Conservation (phyloP, 2,329 filamentous ascomycete species). For the Cercospora sesami region DNA sequence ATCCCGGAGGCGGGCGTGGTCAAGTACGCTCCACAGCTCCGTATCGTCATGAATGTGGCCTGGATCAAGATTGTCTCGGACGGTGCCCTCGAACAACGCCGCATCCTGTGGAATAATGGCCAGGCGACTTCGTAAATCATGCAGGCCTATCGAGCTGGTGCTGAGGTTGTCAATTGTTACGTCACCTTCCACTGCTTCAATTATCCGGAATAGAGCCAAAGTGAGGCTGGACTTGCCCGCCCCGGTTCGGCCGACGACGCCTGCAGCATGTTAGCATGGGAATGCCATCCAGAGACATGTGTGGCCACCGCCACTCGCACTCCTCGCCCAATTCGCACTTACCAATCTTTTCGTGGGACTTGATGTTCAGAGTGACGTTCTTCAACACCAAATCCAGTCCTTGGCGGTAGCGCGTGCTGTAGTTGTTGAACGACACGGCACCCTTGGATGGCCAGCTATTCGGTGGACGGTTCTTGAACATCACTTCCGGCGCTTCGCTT, state of each 20-base stretch:
- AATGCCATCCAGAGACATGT: background rate
- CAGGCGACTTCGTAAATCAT: conserved; percentile 83
- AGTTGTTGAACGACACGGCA: conserved; percentile 86
- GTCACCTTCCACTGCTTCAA: conserved; percentile 78
- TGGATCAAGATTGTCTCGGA: conserved; percentile 94
- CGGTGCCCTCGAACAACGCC: conserved; percentile 87
- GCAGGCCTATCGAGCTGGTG: conserved; percentile 83
- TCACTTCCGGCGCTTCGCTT: conserved; percentile 91
- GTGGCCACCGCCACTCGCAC: background rate
- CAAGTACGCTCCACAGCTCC: conserved; percentile 81
- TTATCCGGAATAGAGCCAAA: conserved; percentile 89
- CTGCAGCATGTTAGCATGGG: conserved; percentile 5
- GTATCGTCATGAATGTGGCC: conserved; percentile 94
- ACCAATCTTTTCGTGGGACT: conserved; percentile 92
- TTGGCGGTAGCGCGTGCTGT: conserved; percentile 87
- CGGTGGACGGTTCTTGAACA: conserved; percentile 80
- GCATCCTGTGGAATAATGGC: conserved; percentile 98
- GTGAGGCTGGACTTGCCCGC: conserved; percentile 95
- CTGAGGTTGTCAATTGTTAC: conserved; percentile 89
- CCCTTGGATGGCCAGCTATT: conserved; percentile 91
- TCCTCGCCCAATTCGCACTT: conserved; percentile 40
- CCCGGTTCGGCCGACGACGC: conserved; percentile 95
- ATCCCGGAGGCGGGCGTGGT: conserved; percentile 91
- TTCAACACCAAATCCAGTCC: conserved; percentile 90
- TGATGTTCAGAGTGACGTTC: conserved; percentile 88